Conservation (phyloP, 2,329 filamentous ascomycete species). For the Paraphaeosphaeria sporulosa region DNA sequence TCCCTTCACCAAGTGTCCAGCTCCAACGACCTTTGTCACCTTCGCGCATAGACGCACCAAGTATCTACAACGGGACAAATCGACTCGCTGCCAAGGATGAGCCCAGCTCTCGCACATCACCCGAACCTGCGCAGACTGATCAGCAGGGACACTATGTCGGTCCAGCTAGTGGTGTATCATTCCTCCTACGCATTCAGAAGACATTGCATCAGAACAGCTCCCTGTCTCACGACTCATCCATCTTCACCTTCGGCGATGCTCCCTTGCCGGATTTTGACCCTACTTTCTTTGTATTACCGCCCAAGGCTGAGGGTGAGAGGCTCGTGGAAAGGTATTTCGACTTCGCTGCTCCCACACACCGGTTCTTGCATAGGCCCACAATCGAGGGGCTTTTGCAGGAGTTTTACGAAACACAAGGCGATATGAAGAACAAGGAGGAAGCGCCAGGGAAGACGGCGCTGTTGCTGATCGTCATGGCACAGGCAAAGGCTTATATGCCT, state of each 20-base stretch:
- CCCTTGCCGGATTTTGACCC: slow-evolving; percentile 56
- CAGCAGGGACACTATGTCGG: slow-evolving; percentile 59
- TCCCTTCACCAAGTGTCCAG: slow-evolving; percentile 28
- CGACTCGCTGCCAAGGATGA: slow-evolving; percentile 25
- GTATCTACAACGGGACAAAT: slow-evolving; percentile 23
- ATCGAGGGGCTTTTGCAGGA: slow-evolving; percentile 56
- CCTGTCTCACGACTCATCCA: slow-evolving; percentile 51
- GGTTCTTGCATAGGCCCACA: slow-evolving; percentile 64
- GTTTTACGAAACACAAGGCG: slow-evolving; percentile 55
- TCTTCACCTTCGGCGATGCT: slow-evolving; percentile 61
- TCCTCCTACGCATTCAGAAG: slow-evolving; percentile 60
- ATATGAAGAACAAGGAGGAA: slow-evolving; percentile 51
- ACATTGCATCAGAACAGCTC: slow-evolving; percentile 53
- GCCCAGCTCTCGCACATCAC: slow-evolving; percentile 50
- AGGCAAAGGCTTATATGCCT: slow-evolving; percentile 55
- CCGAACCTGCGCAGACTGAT: slow-evolving; percentile 57
- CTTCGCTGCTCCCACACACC: slow-evolving; percentile 66
- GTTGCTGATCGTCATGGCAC: slow-evolving; percentile 63
- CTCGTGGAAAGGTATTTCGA: slow-evolving; percentile 66
- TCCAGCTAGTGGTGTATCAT: slow-evolving; percentile 58
- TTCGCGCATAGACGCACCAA: slow-evolving; percentile 21
- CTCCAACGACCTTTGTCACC: slow-evolving; percentile 25
- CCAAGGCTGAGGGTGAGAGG: slow-evolving; percentile 52
- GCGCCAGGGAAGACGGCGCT: slow-evolving; percentile 55
- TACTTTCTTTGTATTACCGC: slow-evolving; percentile 53